phyloP scores from a whole-genome alignment of 768 basidiomycete genomes.

The Xerocomellus dryophilus region DNA sequence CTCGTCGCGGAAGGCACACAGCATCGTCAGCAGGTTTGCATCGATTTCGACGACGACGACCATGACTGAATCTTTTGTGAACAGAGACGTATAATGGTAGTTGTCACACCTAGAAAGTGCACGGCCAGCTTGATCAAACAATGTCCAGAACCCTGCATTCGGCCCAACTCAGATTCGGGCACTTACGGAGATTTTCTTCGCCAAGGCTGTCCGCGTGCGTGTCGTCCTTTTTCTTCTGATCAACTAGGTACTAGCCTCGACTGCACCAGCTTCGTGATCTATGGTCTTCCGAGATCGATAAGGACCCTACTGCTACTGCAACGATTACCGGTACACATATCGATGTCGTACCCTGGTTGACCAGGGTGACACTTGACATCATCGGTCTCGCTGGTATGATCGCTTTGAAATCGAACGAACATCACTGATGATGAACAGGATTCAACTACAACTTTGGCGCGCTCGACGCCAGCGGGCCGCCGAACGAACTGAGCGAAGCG shows the following conservation, averaged over 20 bases:
- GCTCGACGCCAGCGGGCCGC: conserved; percentile 22
- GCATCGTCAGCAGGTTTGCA: conserved; percentile 40
- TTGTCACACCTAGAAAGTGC: not conserved
- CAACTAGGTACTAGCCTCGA: not conserved
- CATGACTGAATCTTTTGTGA: not conserved
- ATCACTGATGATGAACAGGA: conserved; percentile 22
- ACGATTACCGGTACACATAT: conserved; percentile 18
- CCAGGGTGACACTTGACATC: conserved; percentile 39
- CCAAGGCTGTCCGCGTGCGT: conserved; percentile 39
- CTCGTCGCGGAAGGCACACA: conserved; percentile 42
- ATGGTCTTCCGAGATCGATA: conserved; percentile 37
- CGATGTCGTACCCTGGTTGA: conserved; percentile 35
- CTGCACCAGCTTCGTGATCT: conserved; percentile 44
- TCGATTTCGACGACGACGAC: not conserved
- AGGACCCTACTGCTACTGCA: conserved; percentile 22
- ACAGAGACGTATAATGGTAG: conserved; percentile 32
- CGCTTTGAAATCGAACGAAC: not conserved
- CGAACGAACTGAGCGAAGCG: conserved; percentile 33
- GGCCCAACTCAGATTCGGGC: conserved; percentile 57
- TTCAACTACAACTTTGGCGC: conserved; percentile 39
- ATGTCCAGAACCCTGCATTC: conserved; percentile 59
- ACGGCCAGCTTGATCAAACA: not conserved
- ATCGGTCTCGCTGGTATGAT: conserved; percentile 40
- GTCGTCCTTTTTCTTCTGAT: not conserved
- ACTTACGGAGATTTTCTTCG: conserved; percentile 53